Evolutionary conservation across 345 rosid species (phyloP).

Genomic region (Anastatica hierochuntica): DNA sequence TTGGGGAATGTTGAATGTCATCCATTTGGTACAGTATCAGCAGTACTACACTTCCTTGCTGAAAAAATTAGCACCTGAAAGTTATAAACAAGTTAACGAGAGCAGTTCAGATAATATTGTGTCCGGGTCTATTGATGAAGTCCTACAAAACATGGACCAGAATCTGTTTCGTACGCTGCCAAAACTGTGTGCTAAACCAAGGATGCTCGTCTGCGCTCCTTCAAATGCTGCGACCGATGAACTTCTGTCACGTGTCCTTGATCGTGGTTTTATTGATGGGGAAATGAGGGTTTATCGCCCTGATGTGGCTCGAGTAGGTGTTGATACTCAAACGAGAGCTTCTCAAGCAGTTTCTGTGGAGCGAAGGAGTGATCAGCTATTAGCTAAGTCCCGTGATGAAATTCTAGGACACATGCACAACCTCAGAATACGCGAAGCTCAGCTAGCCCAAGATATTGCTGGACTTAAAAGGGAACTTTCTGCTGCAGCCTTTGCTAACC

Average conservation of each 20-base stretch:
- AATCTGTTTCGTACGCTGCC: constrained; percentile 89
- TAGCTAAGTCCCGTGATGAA: constrained; percentile 78
- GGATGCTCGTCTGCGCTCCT: constrained; percentile 99
- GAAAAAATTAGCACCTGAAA: constrained; percentile 93
- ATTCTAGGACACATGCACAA: constrained; percentile 76
- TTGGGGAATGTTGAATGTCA: constrained; percentile 99
- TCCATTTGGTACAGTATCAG: constrained; percentile 98
- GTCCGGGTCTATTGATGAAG: constrained; percentile 92
- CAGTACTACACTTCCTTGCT: constrained; percentile 93
- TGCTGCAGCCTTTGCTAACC: constrained; percentile 62
- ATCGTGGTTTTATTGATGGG: constrained; percentile 97
- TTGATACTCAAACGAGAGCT: constrained; percentile 94
- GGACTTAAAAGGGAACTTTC: constrained; percentile 70
- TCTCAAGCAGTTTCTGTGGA: constrained; percentile 99
- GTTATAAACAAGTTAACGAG: constrained; percentile 79
- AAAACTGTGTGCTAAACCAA: constrained; percentile 89
- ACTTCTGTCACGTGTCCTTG: constrained; percentile 94
- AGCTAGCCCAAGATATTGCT: constrained; percentile 71
- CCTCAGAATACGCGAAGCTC: constrained; percentile 63
- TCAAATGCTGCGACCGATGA: constrained; percentile 99
- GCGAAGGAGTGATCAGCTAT: constrained; percentile 87
- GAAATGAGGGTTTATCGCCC: constrained; percentile 98
- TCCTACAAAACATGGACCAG: constrained; percentile 98
- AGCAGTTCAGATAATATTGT: constrained; percentile 52
- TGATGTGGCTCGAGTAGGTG: constrained; percentile 98